A percentile compares a stretch with the other conserved stretches of the same genome.
Conservation (phyloP, 2,329 filamentous ascomycete genomes). For the Penicillium verrucosum region DNA sequence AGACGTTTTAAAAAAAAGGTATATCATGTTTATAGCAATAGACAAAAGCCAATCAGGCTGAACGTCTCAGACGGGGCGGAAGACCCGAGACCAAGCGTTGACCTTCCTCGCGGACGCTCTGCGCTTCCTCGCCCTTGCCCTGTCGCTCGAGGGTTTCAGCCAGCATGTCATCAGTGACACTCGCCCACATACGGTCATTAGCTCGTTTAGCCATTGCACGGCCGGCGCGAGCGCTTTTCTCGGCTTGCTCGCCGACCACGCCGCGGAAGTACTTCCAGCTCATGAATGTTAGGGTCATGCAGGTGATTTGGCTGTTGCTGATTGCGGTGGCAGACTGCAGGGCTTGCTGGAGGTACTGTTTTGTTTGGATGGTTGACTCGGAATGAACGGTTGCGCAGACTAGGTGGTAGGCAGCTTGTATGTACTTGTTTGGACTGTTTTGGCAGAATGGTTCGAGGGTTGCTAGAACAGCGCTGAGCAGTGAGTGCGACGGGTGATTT, state of each 20-base stretch:
- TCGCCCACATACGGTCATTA: slow-evolving; percentile 72
- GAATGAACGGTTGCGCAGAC: slow-evolving; percentile 66
- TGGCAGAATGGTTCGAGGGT: slow-evolving; percentile 65
- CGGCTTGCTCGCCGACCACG: slow-evolving; percentile 74
- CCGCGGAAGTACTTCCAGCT: slow-evolving; percentile 76
- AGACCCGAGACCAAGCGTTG: slow-evolving; percentile 39
- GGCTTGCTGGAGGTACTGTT: slow-evolving; percentile 71
- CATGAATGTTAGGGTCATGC: slow-evolving; percentile 82
- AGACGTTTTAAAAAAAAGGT: slow-evolving; percentile 1
- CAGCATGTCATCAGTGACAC: slow-evolving; percentile 75
- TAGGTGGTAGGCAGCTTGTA: slow-evolving; percentile 74
- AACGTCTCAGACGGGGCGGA: slow-evolving; percentile 36
- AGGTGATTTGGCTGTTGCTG: slow-evolving; percentile 74
- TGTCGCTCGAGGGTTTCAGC: slow-evolving; percentile 71
- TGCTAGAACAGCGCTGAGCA: slow-evolving; percentile 61
- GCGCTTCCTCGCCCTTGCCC: slow-evolving; percentile 58
- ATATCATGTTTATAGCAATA: slow-evolving; percentile 1
- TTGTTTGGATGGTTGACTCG: slow-evolving; percentile 70
- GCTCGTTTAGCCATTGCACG: slow-evolving; percentile 65
- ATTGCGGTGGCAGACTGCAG: slow-evolving; percentile 67
- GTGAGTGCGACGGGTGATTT: slow-evolving; percentile 54
- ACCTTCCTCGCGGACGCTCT: slow-evolving; percentile 45
- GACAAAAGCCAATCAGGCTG: slow-evolving; percentile 2
- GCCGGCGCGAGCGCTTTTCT: slow-evolving; percentile 71
- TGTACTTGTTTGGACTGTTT: slow-evolving; percentile 68